phyloP scores from a whole-genome alignment of 83 land plant genomes.

The Picea engelmannii region DNA sequence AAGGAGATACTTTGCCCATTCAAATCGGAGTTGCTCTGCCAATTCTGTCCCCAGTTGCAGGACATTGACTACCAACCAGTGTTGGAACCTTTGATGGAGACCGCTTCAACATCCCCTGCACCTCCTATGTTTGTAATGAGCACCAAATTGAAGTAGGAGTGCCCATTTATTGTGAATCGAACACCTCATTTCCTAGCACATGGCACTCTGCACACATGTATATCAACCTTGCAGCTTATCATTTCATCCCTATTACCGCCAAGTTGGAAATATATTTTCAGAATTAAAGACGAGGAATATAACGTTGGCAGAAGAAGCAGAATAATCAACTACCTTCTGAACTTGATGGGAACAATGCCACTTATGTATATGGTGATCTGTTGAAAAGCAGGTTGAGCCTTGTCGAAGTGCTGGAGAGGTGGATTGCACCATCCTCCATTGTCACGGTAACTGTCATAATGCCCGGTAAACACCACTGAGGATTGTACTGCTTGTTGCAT shows the following conservation, averaged over 20 bases:
- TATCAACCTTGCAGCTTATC: too few relatives aligned
- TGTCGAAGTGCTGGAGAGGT: neutral
- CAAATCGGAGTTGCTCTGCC: conserved; percentile 3
- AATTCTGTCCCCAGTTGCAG: neutral
- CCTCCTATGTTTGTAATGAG: neutral
- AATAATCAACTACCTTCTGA: neutral
- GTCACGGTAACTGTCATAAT: neutral
- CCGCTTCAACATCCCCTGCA: neutral
- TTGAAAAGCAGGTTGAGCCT: neutral
- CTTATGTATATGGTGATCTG: neutral
- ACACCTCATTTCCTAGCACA: neutral
- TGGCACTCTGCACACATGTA: neutral
- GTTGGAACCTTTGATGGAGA: neutral
- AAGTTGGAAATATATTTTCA: too few relatives aligned
- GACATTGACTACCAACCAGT: neutral
- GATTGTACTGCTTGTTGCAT: neutral
- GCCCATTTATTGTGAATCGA: neutral
- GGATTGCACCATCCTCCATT: conserved; percentile 10
- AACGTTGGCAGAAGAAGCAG: too few relatives aligned
- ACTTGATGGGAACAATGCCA: conserved; percentile 8
- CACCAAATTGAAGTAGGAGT: conserved; percentile 11
- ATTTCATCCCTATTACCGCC: too few relatives aligned
- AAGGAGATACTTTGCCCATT: neutral
- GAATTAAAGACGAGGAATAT: too few relatives aligned
- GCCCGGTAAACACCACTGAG: neutral